Conservation (phyloP, 352 stramenopile species). For the Globisporangium ultimum region DNA sequence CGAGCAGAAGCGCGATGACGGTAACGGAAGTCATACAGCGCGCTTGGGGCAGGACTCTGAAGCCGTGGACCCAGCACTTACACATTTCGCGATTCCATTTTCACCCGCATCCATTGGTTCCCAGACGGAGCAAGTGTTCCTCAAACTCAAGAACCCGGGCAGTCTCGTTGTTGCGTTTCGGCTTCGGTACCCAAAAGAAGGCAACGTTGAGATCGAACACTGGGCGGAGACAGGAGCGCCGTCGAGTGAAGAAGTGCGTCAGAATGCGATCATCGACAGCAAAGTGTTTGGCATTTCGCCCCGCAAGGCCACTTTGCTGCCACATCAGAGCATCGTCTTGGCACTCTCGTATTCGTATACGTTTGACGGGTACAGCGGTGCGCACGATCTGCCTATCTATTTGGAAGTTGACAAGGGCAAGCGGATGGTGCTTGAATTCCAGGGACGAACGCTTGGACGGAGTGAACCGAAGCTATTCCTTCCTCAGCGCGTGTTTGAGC, state of each 20-base stretch:
- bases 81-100: slow-evolving; percentile 74
- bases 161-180: slow-evolving; percentile 80
- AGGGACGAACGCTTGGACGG: slow-evolving; percentile 71
- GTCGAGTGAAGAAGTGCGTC: slow-evolving; percentile 67
- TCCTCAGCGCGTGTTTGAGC: slow-evolving; percentile 42
- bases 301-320: slow-evolving; percentile 49
- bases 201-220: slow-evolving; percentile 90
- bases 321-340: slow-evolving; percentile 58
- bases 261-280: slow-evolving; percentile 80
- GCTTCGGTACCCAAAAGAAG: slow-evolving; percentile 89
- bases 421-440: slow-evolving; percentile 79
- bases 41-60: slow-evolving; percentile 8
- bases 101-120: slow-evolving; percentile 61
- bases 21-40: not conserved
- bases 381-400: slow-evolving; percentile 84
- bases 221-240: slow-evolving; percentile 90
- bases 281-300: slow-evolving; percentile 65
- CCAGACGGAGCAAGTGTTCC: slow-evolving; percentile 47
- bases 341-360: slow-evolving; percentile 65
- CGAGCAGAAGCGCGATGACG: slow-evolving; percentile 19
- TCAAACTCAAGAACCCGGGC: slow-evolving; percentile 87
- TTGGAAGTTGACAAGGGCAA: slow-evolving; percentile 90
- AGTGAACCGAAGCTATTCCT: slow-evolving; percentile 71
- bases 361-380: slow-evolving; percentile 71
- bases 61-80: slow-evolving; percentile 16